Conservation (phyloP, 164 flowering plant species). For the Chimonanthus salicifolius region DNA sequence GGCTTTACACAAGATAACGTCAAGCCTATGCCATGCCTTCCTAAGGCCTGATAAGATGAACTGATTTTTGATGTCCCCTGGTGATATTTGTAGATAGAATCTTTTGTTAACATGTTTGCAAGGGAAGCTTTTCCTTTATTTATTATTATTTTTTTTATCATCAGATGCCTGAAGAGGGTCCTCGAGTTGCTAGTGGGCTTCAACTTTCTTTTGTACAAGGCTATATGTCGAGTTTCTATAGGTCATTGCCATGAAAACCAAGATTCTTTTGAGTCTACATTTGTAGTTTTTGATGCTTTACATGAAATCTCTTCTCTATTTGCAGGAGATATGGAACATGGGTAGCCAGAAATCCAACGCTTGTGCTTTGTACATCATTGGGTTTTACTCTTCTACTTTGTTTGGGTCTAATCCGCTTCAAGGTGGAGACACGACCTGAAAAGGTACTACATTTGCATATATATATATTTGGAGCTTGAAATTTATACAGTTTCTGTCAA, state of each 20-base stretch:
- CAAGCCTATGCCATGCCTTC: too few relatives aligned
- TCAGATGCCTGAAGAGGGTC: slow-evolving; percentile 57
- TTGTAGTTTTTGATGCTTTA: slow-evolving; percentile 5
- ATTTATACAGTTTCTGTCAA: background rate
- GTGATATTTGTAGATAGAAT: background rate
- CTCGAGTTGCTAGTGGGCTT: slow-evolving; percentile 37
- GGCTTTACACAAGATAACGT: too few relatives aligned
- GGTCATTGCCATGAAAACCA: slow-evolving; percentile 33
- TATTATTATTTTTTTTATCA: slow-evolving; percentile 5
- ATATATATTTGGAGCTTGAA: too few relatives aligned
- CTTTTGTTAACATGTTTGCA: too few relatives aligned
- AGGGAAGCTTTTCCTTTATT: background rate
- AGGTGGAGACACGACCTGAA: slow-evolving; percentile 96
- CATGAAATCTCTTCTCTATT: slow-evolving; percentile 4
- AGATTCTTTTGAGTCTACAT: background rate
- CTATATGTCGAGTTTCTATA: slow-evolving; percentile 73
- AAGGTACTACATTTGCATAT: slow-evolving; percentile 45
- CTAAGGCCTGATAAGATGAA: too few relatives aligned
- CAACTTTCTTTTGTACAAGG: slow-evolving; percentile 81
- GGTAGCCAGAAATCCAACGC: slow-evolving; percentile 85
- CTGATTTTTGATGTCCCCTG: background rate
- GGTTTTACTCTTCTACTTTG: slow-evolving; percentile 71
- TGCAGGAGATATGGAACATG: slow-evolving; percentile 88
- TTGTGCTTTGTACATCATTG: slow-evolving; percentile 67
- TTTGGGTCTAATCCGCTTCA: slow-evolving; percentile 76